Percentiles rank a stretch among this genome's conserved stretches.
phyloP scores from a whole-genome alignment of 2,329 filamentous ascomycete species.

The Aspergillus sp. region DNA sequence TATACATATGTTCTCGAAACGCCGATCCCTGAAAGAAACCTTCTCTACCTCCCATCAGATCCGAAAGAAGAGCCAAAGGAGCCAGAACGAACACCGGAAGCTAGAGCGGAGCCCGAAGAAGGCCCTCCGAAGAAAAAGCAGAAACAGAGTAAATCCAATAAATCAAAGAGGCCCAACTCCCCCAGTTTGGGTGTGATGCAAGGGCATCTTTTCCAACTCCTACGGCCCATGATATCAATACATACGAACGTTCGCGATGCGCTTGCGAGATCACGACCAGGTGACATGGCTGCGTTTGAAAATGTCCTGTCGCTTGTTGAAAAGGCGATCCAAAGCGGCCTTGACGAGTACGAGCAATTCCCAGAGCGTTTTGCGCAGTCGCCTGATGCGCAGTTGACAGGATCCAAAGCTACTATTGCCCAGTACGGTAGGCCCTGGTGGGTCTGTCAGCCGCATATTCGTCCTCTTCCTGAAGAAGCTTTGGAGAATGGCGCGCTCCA shows the following conservation, averaged over 20 bases:
- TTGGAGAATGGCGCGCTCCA: constrained; percentile 69
- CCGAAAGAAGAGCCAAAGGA: constrained; percentile 18
- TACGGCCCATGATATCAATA: constrained; percentile 68
- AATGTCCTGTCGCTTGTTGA: constrained; percentile 68
- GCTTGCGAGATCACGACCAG: constrained; percentile 60
- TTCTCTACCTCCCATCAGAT: constrained; percentile 62
- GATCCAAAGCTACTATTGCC: constrained; percentile 54
- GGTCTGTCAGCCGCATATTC: constrained; percentile 79
- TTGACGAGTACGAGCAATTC: constrained; percentile 56
- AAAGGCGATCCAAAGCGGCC: constrained; percentile 60
- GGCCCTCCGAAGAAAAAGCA: constrained; percentile 45
- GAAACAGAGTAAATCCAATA: constrained; percentile 28
- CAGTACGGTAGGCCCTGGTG: constrained; percentile 77
- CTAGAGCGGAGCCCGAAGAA: constrained; percentile 35
- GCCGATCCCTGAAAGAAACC: constrained; percentile 55
- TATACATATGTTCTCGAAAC: constrained; percentile 65
- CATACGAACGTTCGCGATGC: constrained; percentile 80
- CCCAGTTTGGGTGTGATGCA: constrained; percentile 75
- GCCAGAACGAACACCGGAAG: constrained; percentile 10
- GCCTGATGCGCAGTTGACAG: constrained; percentile 26
- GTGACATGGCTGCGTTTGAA: constrained; percentile 71
- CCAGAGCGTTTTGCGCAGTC: constrained; percentile 32
- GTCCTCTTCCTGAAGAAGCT: constrained; percentile 81
- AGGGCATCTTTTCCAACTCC: constrained; percentile 84
- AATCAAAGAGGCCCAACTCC: constrained; percentile 41